A percentile compares a stretch with the other conserved stretches of the same genome.
These are phyloP conservation scores for Amanita jacksonii DNA, from an alignment of 768 basidiomycete genomes.

Conservation along the genomic window DNA sequence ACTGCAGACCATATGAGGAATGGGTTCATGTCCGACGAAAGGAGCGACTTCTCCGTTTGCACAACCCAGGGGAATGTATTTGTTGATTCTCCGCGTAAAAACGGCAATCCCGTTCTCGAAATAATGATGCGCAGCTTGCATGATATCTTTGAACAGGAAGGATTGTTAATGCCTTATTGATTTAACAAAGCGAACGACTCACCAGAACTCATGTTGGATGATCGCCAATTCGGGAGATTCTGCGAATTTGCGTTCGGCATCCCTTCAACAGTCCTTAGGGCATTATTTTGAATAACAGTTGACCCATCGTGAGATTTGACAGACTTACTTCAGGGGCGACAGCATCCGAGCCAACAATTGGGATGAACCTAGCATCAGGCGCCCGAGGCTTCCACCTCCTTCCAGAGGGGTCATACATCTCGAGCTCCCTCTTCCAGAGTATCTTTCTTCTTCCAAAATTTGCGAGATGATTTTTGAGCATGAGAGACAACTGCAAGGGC, in stretches of 20 bases:
- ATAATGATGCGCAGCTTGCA: slow-evolving; percentile 85
- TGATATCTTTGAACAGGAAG: slow-evolving; percentile 51
- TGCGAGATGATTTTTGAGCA: slow-evolving; percentile 45
- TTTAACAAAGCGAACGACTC: slow-evolving; percentile 11
- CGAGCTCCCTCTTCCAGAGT: slow-evolving; percentile 64
- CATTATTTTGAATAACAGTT: too few relatives aligned
- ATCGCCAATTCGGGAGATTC: slow-evolving; percentile 81
- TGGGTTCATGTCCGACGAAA: slow-evolving; percentile 82
- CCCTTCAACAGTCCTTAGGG: slow-evolving; percentile 74
- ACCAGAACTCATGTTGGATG: slow-evolving; percentile 86
- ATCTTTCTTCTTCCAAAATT: slow-evolving; percentile 32
- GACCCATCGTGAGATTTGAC: too few relatives aligned
- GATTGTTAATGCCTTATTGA: slow-evolving; percentile 4
- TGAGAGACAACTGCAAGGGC: slow-evolving; percentile 49
- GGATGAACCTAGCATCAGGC: slow-evolving; percentile 65
- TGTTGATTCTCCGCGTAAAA: slow-evolving; percentile 84
- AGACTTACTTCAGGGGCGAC: slow-evolving; percentile 62
- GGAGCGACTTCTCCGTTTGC: slow-evolving; percentile 79
- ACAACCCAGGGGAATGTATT: slow-evolving; percentile 68
- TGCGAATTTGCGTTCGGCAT: slow-evolving; percentile 78
- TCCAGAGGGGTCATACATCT: slow-evolving; percentile 52
- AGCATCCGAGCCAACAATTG: slow-evolving; percentile 80
- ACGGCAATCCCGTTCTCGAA: slow-evolving; percentile 87
- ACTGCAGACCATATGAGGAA: slow-evolving; percentile 86
- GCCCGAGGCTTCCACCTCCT: slow-evolving; percentile 65